phyloP scores from a whole-genome alignment of 148 eudicot genomes.

The Arbutus unedo region DNA sequence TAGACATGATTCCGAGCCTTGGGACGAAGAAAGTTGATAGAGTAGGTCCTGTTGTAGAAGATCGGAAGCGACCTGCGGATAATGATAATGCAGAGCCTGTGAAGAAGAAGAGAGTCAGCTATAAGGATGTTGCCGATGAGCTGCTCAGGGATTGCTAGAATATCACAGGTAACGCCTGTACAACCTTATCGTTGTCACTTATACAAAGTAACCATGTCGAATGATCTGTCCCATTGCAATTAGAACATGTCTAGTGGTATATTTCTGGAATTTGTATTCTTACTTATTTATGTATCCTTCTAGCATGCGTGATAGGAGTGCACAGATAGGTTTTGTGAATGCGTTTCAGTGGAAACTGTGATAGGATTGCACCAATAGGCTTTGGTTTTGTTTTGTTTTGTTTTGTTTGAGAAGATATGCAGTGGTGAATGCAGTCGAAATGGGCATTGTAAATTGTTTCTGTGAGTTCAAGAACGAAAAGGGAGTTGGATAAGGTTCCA shows the following conservation, averaged over 20 bases:
- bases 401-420: too few relatives aligned
- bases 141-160: slow-evolving; percentile 52
- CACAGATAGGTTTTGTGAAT: neutral
- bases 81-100: slow-evolving; percentile 26
- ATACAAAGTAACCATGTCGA: neutral
- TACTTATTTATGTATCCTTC: neutral
- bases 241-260: neutral
- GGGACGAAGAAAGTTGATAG: slow-evolving; percentile 28
- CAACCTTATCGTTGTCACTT: neutral
- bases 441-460: neutral
- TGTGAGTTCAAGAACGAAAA: neutral
- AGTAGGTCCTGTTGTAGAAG: slow-evolving; percentile 16
- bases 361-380: too few relatives aligned
- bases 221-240: neutral
- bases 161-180: neutral
- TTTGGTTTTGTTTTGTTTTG: too few relatives aligned
- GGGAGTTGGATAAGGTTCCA: neutral
- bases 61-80: slow-evolving; percentile 15
- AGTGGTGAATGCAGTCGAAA: neutral
- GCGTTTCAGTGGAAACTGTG: neutral
- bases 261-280: neutral
- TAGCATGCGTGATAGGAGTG: neutral
- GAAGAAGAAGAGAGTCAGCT: slow-evolving; percentile 82
- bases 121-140: slow-evolving; percentile 54
- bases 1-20: slow-evolving; percentile 59